Evolutionary conservation across 306 rosid genomes (phyloP).

Genomic region (Erythrophleum fordii): DNA sequence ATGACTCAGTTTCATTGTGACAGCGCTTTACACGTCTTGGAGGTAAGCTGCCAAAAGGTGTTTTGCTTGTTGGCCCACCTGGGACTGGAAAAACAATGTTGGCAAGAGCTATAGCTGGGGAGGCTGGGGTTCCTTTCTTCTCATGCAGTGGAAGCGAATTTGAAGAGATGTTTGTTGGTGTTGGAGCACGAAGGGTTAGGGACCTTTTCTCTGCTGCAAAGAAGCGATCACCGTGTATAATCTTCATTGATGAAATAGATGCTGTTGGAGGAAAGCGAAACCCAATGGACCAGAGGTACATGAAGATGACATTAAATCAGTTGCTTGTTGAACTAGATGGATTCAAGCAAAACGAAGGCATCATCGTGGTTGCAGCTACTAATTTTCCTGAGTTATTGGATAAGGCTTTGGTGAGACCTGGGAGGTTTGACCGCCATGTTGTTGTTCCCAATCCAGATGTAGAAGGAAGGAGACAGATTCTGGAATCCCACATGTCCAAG

Average conservation of each 20-base stretch:
- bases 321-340: slow-evolving; percentile 95
- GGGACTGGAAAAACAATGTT: slow-evolving; percentile 98
- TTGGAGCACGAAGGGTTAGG: slow-evolving; percentile 96
- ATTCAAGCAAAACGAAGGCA: slow-evolving; percentile 93
- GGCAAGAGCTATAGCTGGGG: slow-evolving; percentile 98
- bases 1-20: slow-evolving; percentile 41
- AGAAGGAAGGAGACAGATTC: slow-evolving; percentile 92
- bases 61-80: slow-evolving; percentile 94
- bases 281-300: slow-evolving; percentile 76
- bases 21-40: slow-evolving; percentile 99
- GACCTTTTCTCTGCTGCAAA: slow-evolving; percentile 91
- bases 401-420: slow-evolving; percentile 94
- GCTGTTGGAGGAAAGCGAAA: slow-evolving; percentile 92
- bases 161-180: slow-evolving; percentile 96
- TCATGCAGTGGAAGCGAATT: slow-evolving; percentile 96
- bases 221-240: slow-evolving; percentile 87
- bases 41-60: slow-evolving; percentile 96
- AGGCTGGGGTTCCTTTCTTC: slow-evolving; percentile 97
- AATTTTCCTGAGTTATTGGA: slow-evolving; percentile 90
- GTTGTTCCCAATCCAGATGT: slow-evolving; percentile 95
- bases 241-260: slow-evolving; percentile 95
- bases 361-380: slow-evolving; percentile 95
- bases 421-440: slow-evolving; percentile 90
- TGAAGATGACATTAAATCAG: slow-evolving; percentile 93
- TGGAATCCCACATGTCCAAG: slow-evolving; percentile 91